Conservation (phyloP, 2,329 filamentous ascomycete genomes). For the Tetracladium maxilliforme region DNA sequence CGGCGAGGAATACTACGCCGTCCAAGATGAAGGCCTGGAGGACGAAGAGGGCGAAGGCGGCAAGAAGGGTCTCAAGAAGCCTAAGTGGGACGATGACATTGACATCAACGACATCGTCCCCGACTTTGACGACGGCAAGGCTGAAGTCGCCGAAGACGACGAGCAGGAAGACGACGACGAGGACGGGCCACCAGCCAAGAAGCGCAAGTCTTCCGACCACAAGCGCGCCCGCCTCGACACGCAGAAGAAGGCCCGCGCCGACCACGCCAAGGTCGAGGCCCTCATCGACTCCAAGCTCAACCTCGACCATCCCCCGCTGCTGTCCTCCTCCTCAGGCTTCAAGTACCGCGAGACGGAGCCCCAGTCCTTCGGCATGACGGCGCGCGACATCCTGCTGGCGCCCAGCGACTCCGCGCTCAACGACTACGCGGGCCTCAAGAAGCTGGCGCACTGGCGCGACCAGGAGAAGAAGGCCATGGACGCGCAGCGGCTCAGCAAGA, state of each 20-base stretch:
- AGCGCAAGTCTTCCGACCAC: conserved; percentile 44
- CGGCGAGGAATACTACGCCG: conserved; percentile 79
- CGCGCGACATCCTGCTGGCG: conserved; percentile 78
- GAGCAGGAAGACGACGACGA: conserved; percentile 24
- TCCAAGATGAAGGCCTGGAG: conserved; percentile 46
- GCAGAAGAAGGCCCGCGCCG: conserved; percentile 57
- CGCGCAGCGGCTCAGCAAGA: conserved; percentile 81
- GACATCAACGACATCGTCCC: conserved; percentile 88
- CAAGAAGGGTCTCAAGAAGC: conserved; percentile 59
- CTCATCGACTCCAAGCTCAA: conserved; percentile 73
- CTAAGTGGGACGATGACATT: conserved; percentile 92
- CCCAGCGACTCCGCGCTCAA: conserved; percentile 82
- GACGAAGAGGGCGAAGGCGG: conserved; percentile 34
- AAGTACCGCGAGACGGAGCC: conserved; percentile 92
- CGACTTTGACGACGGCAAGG: conserved; percentile 48
- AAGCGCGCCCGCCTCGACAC: conserved; percentile 41
- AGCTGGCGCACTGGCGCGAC: conserved; percentile 81
- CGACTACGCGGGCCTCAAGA: conserved; percentile 85
- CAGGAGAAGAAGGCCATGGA: conserved; percentile 80
- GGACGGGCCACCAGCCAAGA: conserved; percentile 27
- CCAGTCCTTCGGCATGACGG: conserved; percentile 74
- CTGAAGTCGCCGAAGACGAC: conserved; percentile 17
- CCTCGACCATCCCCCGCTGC: conserved; percentile 50
- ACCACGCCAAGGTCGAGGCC: conserved; percentile 71
- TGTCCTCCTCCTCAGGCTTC: conserved; percentile 46